Evolutionary conservation across 139 green algal genomes (phyloP), one percentile per base, ranked within the genome.

Genomic region (Diplosphaera chodatii): DNA sequence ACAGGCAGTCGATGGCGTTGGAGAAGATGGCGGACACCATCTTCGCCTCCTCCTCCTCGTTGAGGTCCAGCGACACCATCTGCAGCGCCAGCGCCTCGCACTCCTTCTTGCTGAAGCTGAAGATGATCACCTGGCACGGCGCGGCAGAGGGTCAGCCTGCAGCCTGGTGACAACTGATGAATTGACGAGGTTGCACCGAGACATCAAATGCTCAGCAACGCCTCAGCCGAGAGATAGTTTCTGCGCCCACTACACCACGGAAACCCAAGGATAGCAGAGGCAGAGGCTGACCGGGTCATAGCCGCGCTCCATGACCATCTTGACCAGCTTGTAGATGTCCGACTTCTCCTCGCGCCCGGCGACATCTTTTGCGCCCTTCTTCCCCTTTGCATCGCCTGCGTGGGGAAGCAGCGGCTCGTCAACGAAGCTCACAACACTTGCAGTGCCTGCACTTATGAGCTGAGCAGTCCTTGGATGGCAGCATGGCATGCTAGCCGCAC

Each of bases 271-370:
- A 48, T 6, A 10, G 6, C 37, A 48, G 37, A 6, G 10, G 37
- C 37, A 59, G 48, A 25, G 28, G 0, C 32, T 15, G 31, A 83
- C 78, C 6, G 94, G 94, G 78, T 98, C 91, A 63, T 89, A 96
- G 78, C 91, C 86, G 4, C 87, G 71, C 63, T 90, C 77, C 74
- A 96, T 89, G 34, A 96, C 82, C 91, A 96, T 97, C 31, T 80
- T 79, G 56, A 97, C 87, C 33, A 98, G 83, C 78, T 95, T 96
- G 84, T 85, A 91, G 71, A 97, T 92, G 80, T 98, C 92, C 30
- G 48, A 80, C 63, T 88, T 70, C 32, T 83, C 63, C 33, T 84
- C 69, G 68, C 74, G 59, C 13, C 41, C 56, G 1, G 40, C 30
- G 15, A 66, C 72, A 27, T 2, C 64, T 37, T 79, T 74, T 29